Evolutionary conservation across 805 yeast species (phyloP).

Genomic region (Danielia reshetovae): DNA sequence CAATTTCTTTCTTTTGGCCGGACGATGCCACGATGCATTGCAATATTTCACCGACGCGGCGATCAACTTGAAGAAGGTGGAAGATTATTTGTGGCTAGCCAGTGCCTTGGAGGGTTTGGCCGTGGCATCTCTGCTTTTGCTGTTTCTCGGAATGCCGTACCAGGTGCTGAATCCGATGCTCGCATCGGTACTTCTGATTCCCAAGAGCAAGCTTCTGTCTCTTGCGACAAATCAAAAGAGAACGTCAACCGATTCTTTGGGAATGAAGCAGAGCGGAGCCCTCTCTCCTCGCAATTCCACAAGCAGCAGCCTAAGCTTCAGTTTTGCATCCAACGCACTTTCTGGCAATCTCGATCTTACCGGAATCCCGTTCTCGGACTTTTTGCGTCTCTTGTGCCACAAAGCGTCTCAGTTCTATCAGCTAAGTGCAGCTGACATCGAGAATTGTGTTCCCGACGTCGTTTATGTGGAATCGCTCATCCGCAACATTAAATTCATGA

Average conservation of each 20-base stretch:
- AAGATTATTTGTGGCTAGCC: conserved; percentile 85
- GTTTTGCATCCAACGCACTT: conserved; percentile 17
- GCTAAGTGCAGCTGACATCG: conserved; percentile 50
- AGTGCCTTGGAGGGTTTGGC: conserved; percentile 82
- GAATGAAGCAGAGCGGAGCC: conserved; percentile 9
- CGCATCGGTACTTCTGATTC: conserved; percentile 28
- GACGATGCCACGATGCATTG: conserved; percentile 69
- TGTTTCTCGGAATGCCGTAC: conserved; percentile 51
- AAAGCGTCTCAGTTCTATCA: conserved; percentile 30
- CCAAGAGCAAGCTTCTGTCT: conserved; percentile 22
- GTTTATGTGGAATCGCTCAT: conserved; percentile 72
- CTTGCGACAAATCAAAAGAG: conserved; percentile 40
- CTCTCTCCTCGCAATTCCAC: conserved; percentile 34
- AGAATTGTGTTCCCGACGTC: conserved; percentile 77
- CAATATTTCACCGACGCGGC: conserved; percentile 73
- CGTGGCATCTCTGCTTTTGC: conserved; percentile 57
- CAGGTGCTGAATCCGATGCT: conserved; percentile 42
- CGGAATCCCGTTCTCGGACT: conserved; percentile 27
- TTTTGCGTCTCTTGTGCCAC: conserved; percentile 26
- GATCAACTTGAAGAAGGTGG: conserved; percentile 49
- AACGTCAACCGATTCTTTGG: conserved; percentile 33
- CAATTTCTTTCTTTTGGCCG: conserved; percentile 74
- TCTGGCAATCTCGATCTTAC: conserved; percentile 19
- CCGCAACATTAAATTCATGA: conserved; percentile 59
- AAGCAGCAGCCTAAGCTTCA: conserved; percentile 22